Percentiles rank a stretch among this genome's conserved stretches.
phyloP scores from a whole-genome alignment of 2,329 filamentous ascomycete species.

The Aspergillus sp. region DNA sequence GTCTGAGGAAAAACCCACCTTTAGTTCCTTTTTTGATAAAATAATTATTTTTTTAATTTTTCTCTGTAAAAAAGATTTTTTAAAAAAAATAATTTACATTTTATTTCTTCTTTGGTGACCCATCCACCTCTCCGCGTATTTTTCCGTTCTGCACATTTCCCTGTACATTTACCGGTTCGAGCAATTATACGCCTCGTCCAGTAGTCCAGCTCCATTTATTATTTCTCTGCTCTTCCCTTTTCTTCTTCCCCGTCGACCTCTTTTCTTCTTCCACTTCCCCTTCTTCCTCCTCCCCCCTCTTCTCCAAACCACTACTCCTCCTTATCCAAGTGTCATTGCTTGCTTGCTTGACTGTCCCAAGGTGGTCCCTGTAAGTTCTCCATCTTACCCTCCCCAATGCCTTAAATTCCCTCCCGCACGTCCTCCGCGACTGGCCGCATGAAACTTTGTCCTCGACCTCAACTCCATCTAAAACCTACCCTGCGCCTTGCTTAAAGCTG shows the following conservation, averaged over 20 bases:
- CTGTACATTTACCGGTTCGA: constrained; percentile 3
- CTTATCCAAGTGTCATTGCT: background rate
- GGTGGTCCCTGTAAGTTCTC: constrained; percentile 1
- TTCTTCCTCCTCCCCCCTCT: background rate
- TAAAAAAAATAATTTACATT: too few relatives aligned
- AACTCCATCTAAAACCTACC: background rate
- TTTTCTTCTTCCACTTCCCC: constrained; percentile 8
- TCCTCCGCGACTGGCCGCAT: background rate
- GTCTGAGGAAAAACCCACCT: background rate
- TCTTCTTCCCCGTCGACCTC: constrained; percentile 1
- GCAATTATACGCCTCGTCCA: background rate
- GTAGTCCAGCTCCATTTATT: background rate
- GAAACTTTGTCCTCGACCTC: background rate
- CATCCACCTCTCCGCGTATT: constrained; percentile 1
- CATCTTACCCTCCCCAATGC: background rate
- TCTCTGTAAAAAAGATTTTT: too few relatives aligned
- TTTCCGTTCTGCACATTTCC: constrained; percentile 1
- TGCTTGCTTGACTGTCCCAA: background rate
- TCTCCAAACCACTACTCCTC: background rate
- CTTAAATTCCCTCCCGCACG: background rate
- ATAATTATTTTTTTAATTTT: background rate
- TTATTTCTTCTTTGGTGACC: background rate
- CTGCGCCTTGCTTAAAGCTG: constrained; percentile 2
- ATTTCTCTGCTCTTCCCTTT: background rate
- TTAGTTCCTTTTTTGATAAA: background rate